A percentile compares a stretch with the other conserved stretches of the same genome.
Evolutionary conservation across 1,284 basidiomycete species (phyloP).

Genomic region (Trametes versicolor): DNA sequence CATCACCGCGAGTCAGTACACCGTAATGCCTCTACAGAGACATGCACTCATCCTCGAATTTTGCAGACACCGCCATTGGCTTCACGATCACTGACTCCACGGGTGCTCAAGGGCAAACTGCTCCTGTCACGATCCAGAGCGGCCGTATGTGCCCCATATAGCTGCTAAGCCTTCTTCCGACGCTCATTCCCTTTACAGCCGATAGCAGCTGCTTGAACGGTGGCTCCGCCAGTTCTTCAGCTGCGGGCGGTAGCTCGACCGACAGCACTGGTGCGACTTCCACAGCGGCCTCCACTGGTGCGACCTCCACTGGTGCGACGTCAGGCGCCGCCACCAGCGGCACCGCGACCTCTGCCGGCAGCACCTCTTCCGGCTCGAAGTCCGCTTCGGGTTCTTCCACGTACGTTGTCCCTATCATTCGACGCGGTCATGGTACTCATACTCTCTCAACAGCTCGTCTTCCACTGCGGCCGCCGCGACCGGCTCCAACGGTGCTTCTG

Average conservation of each 20-base stretch:
- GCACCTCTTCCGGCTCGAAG: not conserved
- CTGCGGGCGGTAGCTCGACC: constrained; percentile 17
- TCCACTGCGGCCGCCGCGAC: constrained; percentile 26
- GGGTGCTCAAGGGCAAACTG: constrained; percentile 58
- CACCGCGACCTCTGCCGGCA: constrained; percentile 1
- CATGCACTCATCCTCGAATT: not conserved
- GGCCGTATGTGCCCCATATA: constrained; percentile 51
- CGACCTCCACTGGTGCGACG: constrained; percentile 10
- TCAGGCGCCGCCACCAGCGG: not conserved
- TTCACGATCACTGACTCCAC: constrained; percentile 62
- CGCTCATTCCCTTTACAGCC: constrained; percentile 38
- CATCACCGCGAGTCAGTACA: constrained; percentile 36
- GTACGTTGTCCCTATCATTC: not conserved
- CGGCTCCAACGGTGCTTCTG: constrained; percentile 34
- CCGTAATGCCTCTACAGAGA: not conserved
- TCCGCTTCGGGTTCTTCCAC: not conserved
- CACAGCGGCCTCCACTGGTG: constrained; percentile 18
- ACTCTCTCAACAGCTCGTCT: constrained; percentile 2
- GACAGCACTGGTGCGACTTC: constrained; percentile 45
- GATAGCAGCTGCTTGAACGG: constrained; percentile 45
- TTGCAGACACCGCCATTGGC: constrained; percentile 56
- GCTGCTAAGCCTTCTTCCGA: not conserved
- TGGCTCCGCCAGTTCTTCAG: constrained; percentile 3
- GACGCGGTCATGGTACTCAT: not conserved
- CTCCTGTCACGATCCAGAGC: constrained; percentile 56